Evolutionary conservation across 169 alveolate species (phyloP).

Genomic region (Plasmodium adleri): DNA sequence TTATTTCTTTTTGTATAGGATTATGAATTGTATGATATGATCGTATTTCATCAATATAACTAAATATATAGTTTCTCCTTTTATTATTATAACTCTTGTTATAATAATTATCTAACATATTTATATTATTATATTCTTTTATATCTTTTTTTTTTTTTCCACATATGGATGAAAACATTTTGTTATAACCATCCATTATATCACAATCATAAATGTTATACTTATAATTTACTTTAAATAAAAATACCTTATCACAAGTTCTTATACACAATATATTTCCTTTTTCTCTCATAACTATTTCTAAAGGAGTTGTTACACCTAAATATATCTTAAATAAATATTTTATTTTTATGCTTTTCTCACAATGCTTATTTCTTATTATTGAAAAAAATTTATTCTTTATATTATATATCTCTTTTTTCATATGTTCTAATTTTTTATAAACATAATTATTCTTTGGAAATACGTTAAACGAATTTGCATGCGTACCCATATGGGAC

Average conservation of each 20-base stretch:
- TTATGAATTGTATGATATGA: conserved; percentile 66
- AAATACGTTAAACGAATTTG: background rate
- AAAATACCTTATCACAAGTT: conserved; percentile 62
- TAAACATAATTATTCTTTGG: conserved; percentile 24
- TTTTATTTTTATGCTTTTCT: conserved; percentile 40
- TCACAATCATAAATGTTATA: conserved; percentile 3
- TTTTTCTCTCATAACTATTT: conserved; percentile 63
- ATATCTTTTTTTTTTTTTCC: conserved; percentile 1
- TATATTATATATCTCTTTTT: conserved; percentile 18
- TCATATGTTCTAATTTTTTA: conserved; percentile 25
- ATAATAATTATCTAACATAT: background rate
- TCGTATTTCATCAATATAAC: conserved; percentile 49
- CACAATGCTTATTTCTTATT: background rate
- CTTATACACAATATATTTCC: conserved; percentile 59
- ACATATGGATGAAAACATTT: background rate
- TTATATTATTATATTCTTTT: background rate
- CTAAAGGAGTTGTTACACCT: conserved; percentile 61
- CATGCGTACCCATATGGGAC: no score
- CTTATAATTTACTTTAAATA: conserved; percentile 48
- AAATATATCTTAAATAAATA: conserved; percentile 62
- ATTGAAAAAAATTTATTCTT: conserved; percentile 20
- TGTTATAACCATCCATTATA: background rate
- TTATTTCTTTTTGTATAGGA: conserved; percentile 69
- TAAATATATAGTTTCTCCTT: background rate
- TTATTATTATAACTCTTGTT: background rate